A percentile compares a stretch with the other conserved stretches of the same genome.
These are phyloP conservation scores for Naganishia cerealis DNA, from an alignment of 1,284 basidiomycete genomes.

Conservation along the genomic window DNA sequence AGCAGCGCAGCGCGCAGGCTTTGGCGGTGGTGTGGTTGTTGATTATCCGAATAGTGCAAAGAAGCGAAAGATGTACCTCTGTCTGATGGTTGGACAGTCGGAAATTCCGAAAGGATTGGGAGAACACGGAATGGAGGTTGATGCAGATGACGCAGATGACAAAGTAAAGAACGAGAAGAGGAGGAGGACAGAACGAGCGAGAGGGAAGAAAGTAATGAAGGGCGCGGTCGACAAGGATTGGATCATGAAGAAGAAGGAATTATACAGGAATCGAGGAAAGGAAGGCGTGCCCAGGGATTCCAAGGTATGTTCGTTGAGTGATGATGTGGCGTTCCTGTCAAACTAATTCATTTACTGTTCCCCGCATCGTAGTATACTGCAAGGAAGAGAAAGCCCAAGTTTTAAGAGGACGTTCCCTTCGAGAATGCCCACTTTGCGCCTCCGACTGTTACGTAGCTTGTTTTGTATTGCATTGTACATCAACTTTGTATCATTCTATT, in stretches of 20 bases:
- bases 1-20: slow-evolving; percentile 89
- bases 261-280: slow-evolving; percentile 60
- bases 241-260: slow-evolving; percentile 62
- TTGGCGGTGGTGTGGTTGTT: slow-evolving; percentile 93
- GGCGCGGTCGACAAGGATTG: slow-evolving; percentile 57
- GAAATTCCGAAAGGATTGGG: slow-evolving; percentile 73
- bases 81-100: slow-evolving; percentile 72
- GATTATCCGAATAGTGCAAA: slow-evolving; percentile 97
- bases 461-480: neutral
- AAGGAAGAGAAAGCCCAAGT: slow-evolving; percentile 47
- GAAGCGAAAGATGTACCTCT: slow-evolving; percentile 86
- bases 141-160: slow-evolving; percentile 59
- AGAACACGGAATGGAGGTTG: slow-evolving; percentile 61
- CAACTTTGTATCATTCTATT: neutral
- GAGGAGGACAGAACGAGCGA: slow-evolving; percentile 43
- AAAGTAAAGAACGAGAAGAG: slow-evolving; percentile 49
- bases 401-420: neutral
- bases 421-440: neutral
- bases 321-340: neutral
- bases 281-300: slow-evolving; percentile 56
- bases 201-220: slow-evolving; percentile 48
- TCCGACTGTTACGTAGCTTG: neutral
- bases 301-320: slow-evolving; percentile 37
- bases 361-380: slow-evolving; percentile 46
- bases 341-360: neutral